These are phyloP conservation scores for Raphanus raphanistrum DNA, from an alignment of 345 rosid genomes.

Conservation along the genomic window DNA sequence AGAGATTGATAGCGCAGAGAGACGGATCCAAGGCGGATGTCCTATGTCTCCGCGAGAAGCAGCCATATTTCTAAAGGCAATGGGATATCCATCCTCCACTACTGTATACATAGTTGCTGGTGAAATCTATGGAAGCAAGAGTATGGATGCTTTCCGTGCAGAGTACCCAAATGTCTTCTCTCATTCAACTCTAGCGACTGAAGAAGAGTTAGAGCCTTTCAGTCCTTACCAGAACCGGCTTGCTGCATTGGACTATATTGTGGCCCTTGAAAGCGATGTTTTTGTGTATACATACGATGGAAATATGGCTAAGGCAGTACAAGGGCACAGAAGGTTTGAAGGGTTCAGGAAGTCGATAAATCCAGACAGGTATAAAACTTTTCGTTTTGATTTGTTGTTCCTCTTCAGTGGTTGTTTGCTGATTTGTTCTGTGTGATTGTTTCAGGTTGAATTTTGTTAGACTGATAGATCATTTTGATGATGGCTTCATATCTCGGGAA, in stretches of 20 bases:
- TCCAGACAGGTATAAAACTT: slow-evolving; percentile 65
- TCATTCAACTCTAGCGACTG: slow-evolving; percentile 77
- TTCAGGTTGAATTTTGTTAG: slow-evolving; percentile 68
- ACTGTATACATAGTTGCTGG: slow-evolving; percentile 93
- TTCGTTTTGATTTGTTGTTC: slow-evolving; percentile 2
- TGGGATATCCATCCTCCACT: slow-evolving; percentile 91
- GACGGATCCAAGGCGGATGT: slow-evolving; percentile 82
- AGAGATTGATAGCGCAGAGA: slow-evolving; percentile 73
- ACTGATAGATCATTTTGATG: slow-evolving; percentile 71
- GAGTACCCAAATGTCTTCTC: slow-evolving; percentile 86
- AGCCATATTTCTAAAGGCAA: slow-evolving; percentile 83
- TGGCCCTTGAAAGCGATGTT: slow-evolving; percentile 92
- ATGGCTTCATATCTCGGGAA: slow-evolving; percentile 62
- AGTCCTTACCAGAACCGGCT: slow-evolving; percentile 79
- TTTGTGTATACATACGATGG: slow-evolving; percentile 93
- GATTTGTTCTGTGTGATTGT: slow-evolving; percentile 22
- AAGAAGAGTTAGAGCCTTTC: slow-evolving; percentile 79
- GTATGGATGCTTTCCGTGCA: slow-evolving; percentile 69
- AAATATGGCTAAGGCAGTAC: slow-evolving; percentile 98
- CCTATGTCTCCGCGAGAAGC: slow-evolving; percentile 99
- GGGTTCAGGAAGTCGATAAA: slow-evolving; percentile 82
- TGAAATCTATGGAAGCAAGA: slow-evolving; percentile 71
- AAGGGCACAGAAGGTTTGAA: slow-evolving; percentile 85
- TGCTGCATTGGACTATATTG: slow-evolving; percentile 86
- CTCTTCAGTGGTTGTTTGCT: not conserved